Conservation (phyloP, 2,329 filamentous ascomycete species). For the Neobulgaria alba region DNA sequence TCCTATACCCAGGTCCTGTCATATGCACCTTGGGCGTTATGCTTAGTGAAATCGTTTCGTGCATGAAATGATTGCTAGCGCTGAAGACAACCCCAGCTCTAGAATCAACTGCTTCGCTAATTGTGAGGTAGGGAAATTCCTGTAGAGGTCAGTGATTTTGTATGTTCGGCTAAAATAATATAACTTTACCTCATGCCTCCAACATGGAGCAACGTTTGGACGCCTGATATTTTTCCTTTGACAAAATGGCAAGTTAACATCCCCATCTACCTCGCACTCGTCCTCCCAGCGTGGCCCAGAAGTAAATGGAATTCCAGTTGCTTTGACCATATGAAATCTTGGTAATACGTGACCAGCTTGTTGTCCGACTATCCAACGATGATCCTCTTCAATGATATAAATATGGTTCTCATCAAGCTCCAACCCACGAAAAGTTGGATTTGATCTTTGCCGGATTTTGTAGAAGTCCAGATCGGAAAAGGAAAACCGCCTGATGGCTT, state of each 20-base stretch:
- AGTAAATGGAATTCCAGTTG: constrained; percentile 45
- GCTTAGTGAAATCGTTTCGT: constrained; percentile 38
- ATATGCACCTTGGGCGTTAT: constrained; percentile 31
- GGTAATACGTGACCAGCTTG: constrained; percentile 35
- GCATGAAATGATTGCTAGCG: constrained; percentile 39
- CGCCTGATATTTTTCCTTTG: constrained; percentile 16
- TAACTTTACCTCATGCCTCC: constrained; percentile 36
- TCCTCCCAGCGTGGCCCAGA: constrained; percentile 44
- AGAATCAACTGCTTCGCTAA: constrained; percentile 37
- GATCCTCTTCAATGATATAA: constrained; percentile 48
- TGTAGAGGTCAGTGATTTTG: constrained; percentile 16
- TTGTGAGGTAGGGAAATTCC: constrained; percentile 42
- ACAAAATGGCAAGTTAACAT: constrained; percentile 21
- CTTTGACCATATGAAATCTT: constrained; percentile 37
- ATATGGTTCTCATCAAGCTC: constrained; percentile 39
- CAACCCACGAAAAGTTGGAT: constrained; percentile 41
- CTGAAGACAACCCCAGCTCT: constrained; percentile 37
- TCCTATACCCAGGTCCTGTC: constrained; percentile 29
- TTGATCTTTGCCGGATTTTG: constrained; percentile 42
- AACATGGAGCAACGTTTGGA: constrained; percentile 38
- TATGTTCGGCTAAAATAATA: background rate
- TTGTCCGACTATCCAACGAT: constrained; percentile 39
- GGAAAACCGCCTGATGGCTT: constrained; percentile 40
- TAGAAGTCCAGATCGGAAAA: constrained; percentile 45
- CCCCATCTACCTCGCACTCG: constrained; percentile 33